Evolutionary conservation across 2,329 filamentous ascomycete species (phyloP).

Genomic region (Arthrobotrys pseudoclavata): DNA sequence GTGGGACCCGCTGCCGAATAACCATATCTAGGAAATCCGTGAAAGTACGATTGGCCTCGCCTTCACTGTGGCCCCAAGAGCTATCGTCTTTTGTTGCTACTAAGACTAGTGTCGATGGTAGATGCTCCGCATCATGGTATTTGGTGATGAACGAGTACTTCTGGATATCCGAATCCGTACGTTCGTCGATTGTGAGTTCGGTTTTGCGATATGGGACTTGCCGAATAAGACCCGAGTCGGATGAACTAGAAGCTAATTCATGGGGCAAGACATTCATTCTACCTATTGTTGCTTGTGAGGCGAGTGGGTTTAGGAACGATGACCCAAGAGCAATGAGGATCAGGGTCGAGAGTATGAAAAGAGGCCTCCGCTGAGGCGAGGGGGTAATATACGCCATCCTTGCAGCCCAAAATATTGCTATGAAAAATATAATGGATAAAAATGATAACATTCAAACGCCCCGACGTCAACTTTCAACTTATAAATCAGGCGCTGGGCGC

Average conservation of each 20-base stretch:
- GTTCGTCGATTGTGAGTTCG: constrained; percentile 12
- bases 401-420: constrained; percentile 31
- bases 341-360: constrained; percentile 16
- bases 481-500: constrained; percentile 1
- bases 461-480: background rate
- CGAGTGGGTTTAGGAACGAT: constrained; percentile 1
- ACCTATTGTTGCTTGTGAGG: constrained; percentile 17
- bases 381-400: constrained; percentile 9
- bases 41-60: constrained; percentile 16
- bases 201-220: constrained; percentile 13
- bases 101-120: constrained; percentile 22
- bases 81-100: constrained; percentile 24
- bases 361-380: constrained; percentile 10
- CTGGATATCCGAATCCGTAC: constrained; percentile 2
- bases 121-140: constrained; percentile 16
- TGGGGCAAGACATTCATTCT: background rate
- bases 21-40: constrained; percentile 34
- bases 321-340: constrained; percentile 16
- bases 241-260: background rate
- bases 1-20: constrained; percentile 13
- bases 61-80: constrained; percentile 30
- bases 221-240: background rate
- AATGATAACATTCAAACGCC: constrained; percentile 11
- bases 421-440: constrained; percentile 14
- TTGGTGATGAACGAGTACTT: constrained; percentile 32